phyloP scores from a whole-genome alignment of 352 stramenopile genomes.

The Elongisporangium anandrum region DNA sequence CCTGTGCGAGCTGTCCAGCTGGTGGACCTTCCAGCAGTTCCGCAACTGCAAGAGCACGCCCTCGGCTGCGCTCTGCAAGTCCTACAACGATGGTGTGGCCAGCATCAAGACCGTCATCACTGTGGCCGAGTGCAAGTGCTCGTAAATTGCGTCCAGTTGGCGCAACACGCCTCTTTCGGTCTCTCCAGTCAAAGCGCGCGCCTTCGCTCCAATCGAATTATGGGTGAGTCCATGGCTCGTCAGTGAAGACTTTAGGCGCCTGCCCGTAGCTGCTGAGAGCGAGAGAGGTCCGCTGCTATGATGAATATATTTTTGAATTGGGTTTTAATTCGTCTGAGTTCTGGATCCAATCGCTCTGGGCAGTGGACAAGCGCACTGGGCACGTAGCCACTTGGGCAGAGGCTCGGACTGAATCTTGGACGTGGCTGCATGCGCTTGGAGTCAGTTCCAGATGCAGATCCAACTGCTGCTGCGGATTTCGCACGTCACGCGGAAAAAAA shows the following conservation, averaged over 20 bases:
- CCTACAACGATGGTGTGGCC: constrained; percentile 47
- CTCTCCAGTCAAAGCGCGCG: neutral
- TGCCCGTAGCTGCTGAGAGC: neutral
- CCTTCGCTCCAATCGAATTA: neutral
- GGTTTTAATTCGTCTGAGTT: neutral
- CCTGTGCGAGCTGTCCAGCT: constrained; percentile 44
- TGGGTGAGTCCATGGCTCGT: neutral
- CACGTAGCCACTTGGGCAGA: neutral
- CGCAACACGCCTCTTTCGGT: neutral
- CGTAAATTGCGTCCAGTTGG: neutral
- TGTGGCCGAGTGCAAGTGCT: constrained; percentile 53
- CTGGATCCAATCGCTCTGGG: neutral
- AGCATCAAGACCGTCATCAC: constrained; percentile 48
- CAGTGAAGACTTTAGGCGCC: neutral
- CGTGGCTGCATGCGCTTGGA: neutral
- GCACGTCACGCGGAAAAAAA: neutral
- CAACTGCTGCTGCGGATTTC: neutral
- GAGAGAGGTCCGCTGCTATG: neutral
- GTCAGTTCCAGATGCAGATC: neutral
- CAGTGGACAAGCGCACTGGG: too few species aligned
- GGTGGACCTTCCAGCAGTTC: constrained; percentile 51
- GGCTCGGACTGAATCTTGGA: neutral
- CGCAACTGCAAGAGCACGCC: constrained; percentile 59
- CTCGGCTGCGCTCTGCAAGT: constrained; percentile 30
- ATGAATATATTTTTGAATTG: neutral